These are phyloP conservation scores for Mallotus repandus DNA, from an alignment of 441 rosid species.

Conservation along the genomic window DNA sequence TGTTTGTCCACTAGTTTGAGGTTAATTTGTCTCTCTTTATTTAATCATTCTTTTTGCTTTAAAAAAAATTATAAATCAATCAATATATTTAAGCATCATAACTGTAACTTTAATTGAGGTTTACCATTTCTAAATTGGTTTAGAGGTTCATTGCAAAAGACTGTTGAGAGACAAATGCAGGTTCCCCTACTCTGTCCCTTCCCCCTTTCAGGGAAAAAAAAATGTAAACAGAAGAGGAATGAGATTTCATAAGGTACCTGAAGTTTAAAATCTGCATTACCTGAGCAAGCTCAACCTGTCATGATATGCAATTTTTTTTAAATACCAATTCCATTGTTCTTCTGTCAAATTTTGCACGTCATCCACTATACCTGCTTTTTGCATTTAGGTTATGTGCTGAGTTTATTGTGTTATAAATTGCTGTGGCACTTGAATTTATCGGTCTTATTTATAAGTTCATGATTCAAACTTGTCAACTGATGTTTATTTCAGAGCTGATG, in stretches of 20 bases:
- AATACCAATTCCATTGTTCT: background rate
- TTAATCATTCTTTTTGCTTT: background rate
- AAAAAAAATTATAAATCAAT: background rate
- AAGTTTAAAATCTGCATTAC: background rate
- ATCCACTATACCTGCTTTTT: background rate
- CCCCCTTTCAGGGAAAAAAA: too few relatives aligned
- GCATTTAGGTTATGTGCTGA: background rate
- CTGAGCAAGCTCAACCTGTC: background rate
- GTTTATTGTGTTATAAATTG: background rate
- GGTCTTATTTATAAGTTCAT: background rate
- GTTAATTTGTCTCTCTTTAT: background rate
- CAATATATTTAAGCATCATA: background rate
- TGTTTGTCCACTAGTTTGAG: background rate
- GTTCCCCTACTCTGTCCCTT: too few relatives aligned
- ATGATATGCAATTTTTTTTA: too few relatives aligned
- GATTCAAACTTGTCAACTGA: constrained; percentile 16
- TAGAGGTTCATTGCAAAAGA: background rate
- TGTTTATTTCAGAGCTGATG: constrained; percentile 79
- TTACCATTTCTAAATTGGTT: background rate
- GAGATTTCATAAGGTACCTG: background rate
- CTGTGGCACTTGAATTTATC: background rate
- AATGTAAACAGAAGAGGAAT: constrained; percentile 4
- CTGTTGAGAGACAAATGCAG: too few relatives aligned
- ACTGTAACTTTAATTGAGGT: background rate
- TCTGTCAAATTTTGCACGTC: background rate